Base-by-base conservation (phyloP, 805 yeast genomes). In the Saturnispora quitensis region DNA sequence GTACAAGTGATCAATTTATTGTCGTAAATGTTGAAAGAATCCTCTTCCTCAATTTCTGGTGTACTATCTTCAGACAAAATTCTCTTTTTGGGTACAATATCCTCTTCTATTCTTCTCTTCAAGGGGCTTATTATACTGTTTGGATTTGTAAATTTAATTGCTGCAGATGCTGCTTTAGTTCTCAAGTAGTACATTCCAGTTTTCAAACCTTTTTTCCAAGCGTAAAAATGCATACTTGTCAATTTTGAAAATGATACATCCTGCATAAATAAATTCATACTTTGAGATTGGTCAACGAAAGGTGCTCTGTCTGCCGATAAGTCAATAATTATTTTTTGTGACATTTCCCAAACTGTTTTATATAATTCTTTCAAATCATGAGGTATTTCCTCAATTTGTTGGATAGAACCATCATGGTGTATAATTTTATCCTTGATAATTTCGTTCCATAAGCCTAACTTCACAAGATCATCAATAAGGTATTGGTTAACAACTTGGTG, bases 121-220 rank as follows among this genome's bases (percentile, higher is more conserved):
- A 18, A 5, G 5, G 27, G 35, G 10, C 18, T 35, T 5, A n/a
- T 20, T 9, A 27, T 40, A 33, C 15, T n/a, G n/a, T 44, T 40
- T 4, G 18, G 15, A 10, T 57, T 73, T 17, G 93, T 86, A 69
- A 89, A 91, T 73, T 91, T 95, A 65, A 93, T 93, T 46, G 99
- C 97, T 48, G 96, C 86, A 43, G 96, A 80, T 20, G 99, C 99
- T 55, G 98, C 97, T 76, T 88, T 95, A 10, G 98, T 91, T 71
- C 98, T 84, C 68, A 93, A 75, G 71, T 93, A 93, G 76, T 93
- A 93, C 95, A 93, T 91, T 64, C 99, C 99, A 5, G 99, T 93
- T 78, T 93, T 93, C 67, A 93, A 78, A 55, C 99, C 99, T 74
- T 86, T 89, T 75, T 87, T 86, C 99, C 99, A 93, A 46, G 97